Conservation (phyloP, 495 filamentous ascomycete species). For the Aspergillus sclerotiicarbonarius region DNA sequence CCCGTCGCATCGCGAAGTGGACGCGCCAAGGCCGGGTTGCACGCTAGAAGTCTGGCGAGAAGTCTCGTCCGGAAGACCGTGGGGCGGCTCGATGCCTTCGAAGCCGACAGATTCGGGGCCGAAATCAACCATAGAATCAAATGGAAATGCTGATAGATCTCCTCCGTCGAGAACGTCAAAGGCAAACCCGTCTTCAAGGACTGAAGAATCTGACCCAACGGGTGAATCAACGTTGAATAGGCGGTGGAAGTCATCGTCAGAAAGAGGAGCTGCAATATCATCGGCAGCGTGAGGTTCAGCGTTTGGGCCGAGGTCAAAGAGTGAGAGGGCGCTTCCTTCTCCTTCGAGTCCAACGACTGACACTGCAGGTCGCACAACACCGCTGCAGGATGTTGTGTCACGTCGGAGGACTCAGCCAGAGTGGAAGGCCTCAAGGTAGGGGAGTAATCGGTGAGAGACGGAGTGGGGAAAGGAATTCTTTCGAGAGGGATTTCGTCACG, state of each 20-base stretch:
- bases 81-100: conserved; percentile 46
- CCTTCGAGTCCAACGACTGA: conserved; percentile 76
- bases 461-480: conserved; percentile 50
- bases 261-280: conserved; percentile 54
- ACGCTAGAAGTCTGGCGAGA: conserved; percentile 61
- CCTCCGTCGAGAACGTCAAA: conserved; percentile 58
- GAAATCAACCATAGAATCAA: conserved; percentile 84
- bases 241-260: conserved; percentile 66
- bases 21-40: conserved; percentile 91
- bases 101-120: conserved; percentile 57
- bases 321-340: conserved; percentile 50
- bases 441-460: conserved; percentile 49
- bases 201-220: conserved; percentile 68
- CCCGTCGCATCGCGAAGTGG: conserved; percentile 87
- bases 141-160: conserved; percentile 64
- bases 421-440: conserved; percentile 49
- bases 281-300: conserved; percentile 40
- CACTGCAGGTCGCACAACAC: conserved; percentile 99
- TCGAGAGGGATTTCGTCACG: conserved; percentile 49
- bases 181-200: conserved; percentile 75
- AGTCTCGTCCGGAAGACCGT: conserved; percentile 56
- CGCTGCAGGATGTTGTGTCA: conserved; percentile 99
- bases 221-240: conserved; percentile 68
- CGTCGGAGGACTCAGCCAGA: conserved; percentile 72
- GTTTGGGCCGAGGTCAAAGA: conserved; percentile 52